Percentiles rank a stretch among this genome's conserved stretches.
Evolutionary conservation across 2,329 filamentous ascomycete genomes (phyloP).

Genomic region (Ceratocystis albifundus): DNA sequence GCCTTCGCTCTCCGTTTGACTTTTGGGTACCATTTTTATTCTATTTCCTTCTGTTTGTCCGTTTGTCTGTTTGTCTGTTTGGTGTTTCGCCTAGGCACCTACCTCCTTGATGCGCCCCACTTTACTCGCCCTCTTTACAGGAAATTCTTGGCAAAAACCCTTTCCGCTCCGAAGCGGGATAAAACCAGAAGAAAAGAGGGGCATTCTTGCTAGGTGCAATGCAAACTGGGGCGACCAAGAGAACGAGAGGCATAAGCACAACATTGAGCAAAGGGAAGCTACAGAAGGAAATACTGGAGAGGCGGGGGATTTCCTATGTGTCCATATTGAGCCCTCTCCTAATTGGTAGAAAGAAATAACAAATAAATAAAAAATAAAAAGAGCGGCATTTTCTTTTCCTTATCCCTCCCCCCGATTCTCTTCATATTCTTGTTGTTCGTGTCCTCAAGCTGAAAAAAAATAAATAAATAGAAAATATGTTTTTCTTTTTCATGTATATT

Average conservation of each 20-base stretch:
- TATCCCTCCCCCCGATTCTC: not conserved
- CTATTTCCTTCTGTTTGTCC: not conserved
- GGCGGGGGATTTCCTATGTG: not conserved
- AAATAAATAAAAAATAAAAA: too few species aligned
- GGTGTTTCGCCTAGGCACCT: not conserved
- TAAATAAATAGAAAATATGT: not conserved
- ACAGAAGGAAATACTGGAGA: not conserved
- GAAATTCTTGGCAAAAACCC: not conserved
- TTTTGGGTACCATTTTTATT: not conserved
- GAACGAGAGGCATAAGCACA: not conserved
- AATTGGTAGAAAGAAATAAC: not conserved
- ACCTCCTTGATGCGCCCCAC: not conserved
- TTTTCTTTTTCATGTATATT: too few species aligned
- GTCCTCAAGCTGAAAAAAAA: not conserved
- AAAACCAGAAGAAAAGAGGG: not conserved
- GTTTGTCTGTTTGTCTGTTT: too few species aligned
- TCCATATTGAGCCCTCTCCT: not conserved
- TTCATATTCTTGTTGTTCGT: not conserved
- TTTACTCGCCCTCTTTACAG: not conserved
- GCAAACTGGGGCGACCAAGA: not conserved
- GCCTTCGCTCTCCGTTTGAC: too few species aligned
- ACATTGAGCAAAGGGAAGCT: not conserved
- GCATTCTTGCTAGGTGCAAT: not conserved
- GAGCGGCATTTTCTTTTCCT: not conserved
- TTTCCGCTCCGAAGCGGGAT: not conserved